Evolutionary conservation across 2,329 filamentous ascomycete species (phyloP).

Genomic region (Anthostomella pinea): DNA sequence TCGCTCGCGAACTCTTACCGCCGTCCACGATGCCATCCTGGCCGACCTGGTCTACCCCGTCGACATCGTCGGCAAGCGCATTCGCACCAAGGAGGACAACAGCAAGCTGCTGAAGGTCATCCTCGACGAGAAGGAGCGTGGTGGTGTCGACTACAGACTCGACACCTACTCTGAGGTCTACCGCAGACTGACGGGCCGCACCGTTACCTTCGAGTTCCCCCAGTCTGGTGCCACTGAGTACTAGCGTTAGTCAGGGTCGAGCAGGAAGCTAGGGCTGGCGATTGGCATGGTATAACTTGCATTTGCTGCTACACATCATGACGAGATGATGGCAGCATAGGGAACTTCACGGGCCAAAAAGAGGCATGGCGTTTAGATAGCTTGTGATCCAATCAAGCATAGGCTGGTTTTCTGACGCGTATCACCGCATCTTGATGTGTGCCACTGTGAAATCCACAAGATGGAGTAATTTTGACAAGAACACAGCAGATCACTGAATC

Average conservation of each 20-base stretch:
- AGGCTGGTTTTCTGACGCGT: conserved; percentile 33
- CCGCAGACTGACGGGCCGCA: conserved; percentile 93
- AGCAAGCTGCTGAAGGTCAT: conserved; percentile 98
- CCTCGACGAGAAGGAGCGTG: conserved; percentile 99
- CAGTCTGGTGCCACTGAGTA: conserved; percentile 76
- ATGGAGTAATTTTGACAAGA: no score
- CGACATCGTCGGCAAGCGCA: conserved; percentile 99
- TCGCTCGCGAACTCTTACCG: conserved; percentile 94
- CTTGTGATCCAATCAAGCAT: conserved; percentile 44
- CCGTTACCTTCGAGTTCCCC: conserved; percentile 98
- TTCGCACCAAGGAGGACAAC: conserved; percentile 98
- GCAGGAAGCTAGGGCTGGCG: conserved; percentile 14
- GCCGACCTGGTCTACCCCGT: conserved; percentile 98
- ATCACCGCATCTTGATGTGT: neutral
- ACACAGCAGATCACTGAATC: no score
- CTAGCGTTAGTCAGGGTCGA: conserved; percentile 58
- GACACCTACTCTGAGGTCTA: conserved; percentile 99
- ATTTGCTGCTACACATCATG: conserved; percentile 24
- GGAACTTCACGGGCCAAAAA: conserved; percentile 32
- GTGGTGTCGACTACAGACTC: conserved; percentile 98
- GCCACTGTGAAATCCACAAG: no score
- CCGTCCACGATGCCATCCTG: conserved; percentile 98
- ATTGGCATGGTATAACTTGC: conserved; percentile 24
- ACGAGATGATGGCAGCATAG: conserved; percentile 27
- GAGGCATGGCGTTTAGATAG: conserved; percentile 52